Evolutionary conservation across 2,329 filamentous ascomycete species (phyloP).

Genomic region (Magnaporthales sp.): DNA sequence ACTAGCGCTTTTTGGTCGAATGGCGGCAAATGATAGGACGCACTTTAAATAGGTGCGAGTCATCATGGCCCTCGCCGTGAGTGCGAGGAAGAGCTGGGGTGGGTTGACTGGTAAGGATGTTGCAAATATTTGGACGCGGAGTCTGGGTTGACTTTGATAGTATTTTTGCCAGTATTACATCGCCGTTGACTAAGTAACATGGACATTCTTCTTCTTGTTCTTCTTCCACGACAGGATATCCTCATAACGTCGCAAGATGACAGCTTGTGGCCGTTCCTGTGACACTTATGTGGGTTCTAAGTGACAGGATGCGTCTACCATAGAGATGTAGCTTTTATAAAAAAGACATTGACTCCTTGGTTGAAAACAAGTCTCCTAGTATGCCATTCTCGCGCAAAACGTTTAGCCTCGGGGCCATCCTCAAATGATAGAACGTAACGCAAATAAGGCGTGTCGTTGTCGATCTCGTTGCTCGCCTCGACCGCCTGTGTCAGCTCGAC

Average conservation of each 20-base stretch:
- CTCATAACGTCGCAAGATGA: background rate
- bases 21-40: background rate
- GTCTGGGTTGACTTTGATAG: slow-evolving; percentile 4
- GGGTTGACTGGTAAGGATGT: background rate
- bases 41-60: background rate
- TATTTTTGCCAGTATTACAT: slow-evolving; percentile 3
- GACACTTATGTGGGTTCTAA: no score
- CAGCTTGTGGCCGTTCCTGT: no score
- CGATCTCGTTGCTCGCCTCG: slow-evolving; percentile 7
- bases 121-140: slow-evolving; percentile 7
- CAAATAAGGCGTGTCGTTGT: slow-evolving; percentile 21
- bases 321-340: slow-evolving; percentile 19
- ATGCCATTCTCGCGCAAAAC: slow-evolving; percentile 38
- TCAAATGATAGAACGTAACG: slow-evolving; percentile 48
- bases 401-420: slow-evolving; percentile 42
- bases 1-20: background rate
- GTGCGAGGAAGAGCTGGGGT: background rate
- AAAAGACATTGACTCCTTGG: background rate
- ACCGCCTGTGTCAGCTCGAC: background rate
- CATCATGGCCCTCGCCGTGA: background rate
- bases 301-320: slow-evolving; percentile 13
- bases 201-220: background rate
- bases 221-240: background rate
- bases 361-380: slow-evolving; percentile 23
- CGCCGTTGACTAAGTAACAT: background rate